Evolutionary conservation across 352 stramenopile species (phyloP).

Genomic region (Pythium chondricola): DNA sequence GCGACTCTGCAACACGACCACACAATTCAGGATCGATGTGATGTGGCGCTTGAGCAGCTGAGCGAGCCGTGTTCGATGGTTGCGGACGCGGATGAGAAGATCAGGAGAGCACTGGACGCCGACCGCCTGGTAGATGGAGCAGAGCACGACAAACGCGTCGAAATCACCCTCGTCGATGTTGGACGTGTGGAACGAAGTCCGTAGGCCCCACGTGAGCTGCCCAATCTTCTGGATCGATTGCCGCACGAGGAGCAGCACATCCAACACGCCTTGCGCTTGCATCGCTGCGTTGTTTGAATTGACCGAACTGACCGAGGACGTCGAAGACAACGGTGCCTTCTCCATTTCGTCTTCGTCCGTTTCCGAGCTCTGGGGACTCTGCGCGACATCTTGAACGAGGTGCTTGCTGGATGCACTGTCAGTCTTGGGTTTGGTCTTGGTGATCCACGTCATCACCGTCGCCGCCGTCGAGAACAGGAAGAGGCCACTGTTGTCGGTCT

Average conservation of each 20-base stretch:
- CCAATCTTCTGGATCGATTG: conserved; percentile 84
- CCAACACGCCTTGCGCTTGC: conserved; percentile 51
- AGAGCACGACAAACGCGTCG: conserved; percentile 79
- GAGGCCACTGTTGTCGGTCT: conserved; percentile 20
- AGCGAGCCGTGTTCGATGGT: conserved; percentile 58
- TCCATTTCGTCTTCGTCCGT: conserved; percentile 73
- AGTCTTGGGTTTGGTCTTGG: conserved; percentile 35
- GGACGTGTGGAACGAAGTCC: conserved; percentile 79
- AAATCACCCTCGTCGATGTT: conserved; percentile 80
- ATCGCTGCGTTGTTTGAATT: conserved; percentile 48
- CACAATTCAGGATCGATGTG: conserved; percentile 55
- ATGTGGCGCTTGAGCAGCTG: conserved; percentile 78
- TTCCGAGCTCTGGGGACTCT: conserved; percentile 66
- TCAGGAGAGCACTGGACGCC: conserved; percentile 61
- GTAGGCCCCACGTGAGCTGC: conserved; percentile 75
- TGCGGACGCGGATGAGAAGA: conserved; percentile 61
- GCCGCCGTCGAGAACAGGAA: conserved; percentile 37
- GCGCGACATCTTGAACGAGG: neutral
- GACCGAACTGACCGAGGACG: conserved; percentile 45
- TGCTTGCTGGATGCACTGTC: conserved; percentile 11
- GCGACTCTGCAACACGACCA: conserved; percentile 64
- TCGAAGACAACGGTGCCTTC: conserved; percentile 44
- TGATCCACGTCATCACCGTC: conserved; percentile 62
- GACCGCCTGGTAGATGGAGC: conserved; percentile 73
- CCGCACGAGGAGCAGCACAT: conserved; percentile 72